Conservation (phyloP, 768 basidiomycete genomes). For the Kwoniella newhampshirensis region DNA sequence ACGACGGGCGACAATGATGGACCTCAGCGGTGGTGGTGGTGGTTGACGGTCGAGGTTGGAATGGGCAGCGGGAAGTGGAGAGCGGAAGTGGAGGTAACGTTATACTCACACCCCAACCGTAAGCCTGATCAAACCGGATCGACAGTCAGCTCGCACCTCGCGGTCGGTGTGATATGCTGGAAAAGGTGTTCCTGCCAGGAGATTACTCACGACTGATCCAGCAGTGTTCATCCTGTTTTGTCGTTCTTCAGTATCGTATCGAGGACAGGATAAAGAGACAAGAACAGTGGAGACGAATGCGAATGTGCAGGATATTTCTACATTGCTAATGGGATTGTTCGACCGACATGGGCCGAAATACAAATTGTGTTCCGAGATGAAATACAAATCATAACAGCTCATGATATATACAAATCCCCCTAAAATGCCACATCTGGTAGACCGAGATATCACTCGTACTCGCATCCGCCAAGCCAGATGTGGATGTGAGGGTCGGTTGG, state of each 20-base stretch:
- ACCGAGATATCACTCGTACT: too few relatives aligned
- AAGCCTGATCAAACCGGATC: conserved; percentile 18
- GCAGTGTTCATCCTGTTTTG: conserved; percentile 33
- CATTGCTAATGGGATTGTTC: too few relatives aligned
- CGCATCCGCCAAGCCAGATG: too few relatives aligned
- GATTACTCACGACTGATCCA: conserved; percentile 31
- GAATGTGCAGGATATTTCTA: background rate
- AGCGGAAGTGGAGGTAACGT: background rate
- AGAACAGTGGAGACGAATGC: background rate
- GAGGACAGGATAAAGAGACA: background rate
- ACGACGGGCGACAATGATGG: background rate
- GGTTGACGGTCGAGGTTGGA: background rate
- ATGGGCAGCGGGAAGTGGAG: too few relatives aligned
- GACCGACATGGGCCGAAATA: too few relatives aligned
- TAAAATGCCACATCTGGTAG: too few relatives aligned
- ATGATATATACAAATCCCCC: too few relatives aligned
- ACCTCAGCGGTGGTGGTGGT: background rate
- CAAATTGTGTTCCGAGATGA: too few relatives aligned
- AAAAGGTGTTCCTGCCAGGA: background rate
- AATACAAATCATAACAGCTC: too few relatives aligned
- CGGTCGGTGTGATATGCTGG: too few relatives aligned
- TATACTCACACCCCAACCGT: conserved; percentile 43
- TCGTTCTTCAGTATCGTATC: background rate
- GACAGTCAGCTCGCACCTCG: background rate
- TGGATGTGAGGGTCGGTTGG: too few relatives aligned